A percentile compares a stretch with the other conserved stretches of the same genome.
phyloP scores from a whole-genome alignment of 352 stramenopile genomes.

The Paralagenidium karlingii region DNA sequence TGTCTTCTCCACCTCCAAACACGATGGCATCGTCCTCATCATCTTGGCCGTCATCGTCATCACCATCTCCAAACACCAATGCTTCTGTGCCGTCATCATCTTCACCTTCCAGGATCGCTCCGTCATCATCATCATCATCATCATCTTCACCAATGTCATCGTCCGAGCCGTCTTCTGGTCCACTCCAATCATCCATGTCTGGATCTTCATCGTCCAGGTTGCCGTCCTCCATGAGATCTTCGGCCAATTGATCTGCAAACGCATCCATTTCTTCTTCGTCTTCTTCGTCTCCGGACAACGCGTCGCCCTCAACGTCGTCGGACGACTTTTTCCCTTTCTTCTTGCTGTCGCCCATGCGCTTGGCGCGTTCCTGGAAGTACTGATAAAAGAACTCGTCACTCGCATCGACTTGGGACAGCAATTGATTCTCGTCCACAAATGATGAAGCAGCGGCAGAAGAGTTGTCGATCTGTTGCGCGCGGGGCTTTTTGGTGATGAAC shows the following conservation, averaged over 20 bases:
- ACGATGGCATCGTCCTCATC: slow-evolving; percentile 7
- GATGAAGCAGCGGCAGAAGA: no score
- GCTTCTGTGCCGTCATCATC: slow-evolving; percentile 17
- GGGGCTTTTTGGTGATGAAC: slow-evolving; percentile 98
- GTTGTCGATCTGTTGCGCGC: slow-evolving; percentile 5
- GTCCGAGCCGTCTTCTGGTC: no score
- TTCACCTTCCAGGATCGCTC: no score
- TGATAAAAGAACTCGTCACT: slow-evolving; percentile 91
- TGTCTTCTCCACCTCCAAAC: slow-evolving; percentile 4
- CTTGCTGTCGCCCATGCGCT: slow-evolving; percentile 25
- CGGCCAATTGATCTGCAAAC: slow-evolving; percentile 81
- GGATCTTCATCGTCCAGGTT: slow-evolving; percentile 66
- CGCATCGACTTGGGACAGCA: slow-evolving; percentile 58
- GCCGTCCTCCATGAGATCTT: slow-evolving; percentile 80
- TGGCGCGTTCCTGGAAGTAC: slow-evolving; percentile 82
- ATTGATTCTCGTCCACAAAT: slow-evolving; percentile 14
- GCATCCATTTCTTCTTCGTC: slow-evolving; percentile 78
- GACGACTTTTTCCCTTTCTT: slow-evolving; percentile 21
- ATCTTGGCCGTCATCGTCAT: slow-evolving; percentile 19
- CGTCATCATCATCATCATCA: slow-evolving; percentile 26
- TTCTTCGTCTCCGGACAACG: slow-evolving; percentile 46
- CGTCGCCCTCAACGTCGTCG: slow-evolving; percentile 25
- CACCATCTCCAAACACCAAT: slow-evolving; percentile 21
- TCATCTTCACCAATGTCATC: slow-evolving; percentile 30
- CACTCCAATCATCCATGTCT: slow-evolving; percentile 58